These are phyloP conservation scores for Zymoseptoria tritici DNA, from an alignment of 2,329 filamentous ascomycete species.

Conservation along the genomic window DNA sequence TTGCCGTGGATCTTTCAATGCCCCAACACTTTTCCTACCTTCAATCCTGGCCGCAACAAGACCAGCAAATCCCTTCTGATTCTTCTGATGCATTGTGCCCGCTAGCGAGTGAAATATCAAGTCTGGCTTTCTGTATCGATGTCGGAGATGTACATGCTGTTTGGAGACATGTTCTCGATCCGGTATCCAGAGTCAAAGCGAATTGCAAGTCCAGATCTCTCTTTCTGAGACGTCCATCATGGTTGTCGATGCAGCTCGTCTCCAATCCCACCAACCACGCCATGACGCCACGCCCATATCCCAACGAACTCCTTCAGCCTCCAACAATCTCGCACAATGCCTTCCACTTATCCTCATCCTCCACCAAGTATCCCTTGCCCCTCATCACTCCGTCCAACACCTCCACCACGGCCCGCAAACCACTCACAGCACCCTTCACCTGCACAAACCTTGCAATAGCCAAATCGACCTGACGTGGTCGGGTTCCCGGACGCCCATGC, in stretches of 20 bases:
- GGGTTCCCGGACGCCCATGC: slow-evolving; percentile 52
- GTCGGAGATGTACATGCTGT: background rate
- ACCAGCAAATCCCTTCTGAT: background rate
- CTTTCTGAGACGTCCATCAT: background rate
- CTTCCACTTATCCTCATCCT: slow-evolving; percentile 42
- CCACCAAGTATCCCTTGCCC: slow-evolving; percentile 58
- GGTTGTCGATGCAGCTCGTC: background rate
- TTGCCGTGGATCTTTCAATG: background rate
- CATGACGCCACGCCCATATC: background rate
- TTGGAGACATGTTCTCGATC: background rate
- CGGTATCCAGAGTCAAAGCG: background rate
- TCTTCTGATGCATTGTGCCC: background rate
- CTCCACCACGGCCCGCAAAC: slow-evolving; percentile 76
- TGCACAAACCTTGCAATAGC: slow-evolving; percentile 82
- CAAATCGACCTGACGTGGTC: slow-evolving; percentile 55
- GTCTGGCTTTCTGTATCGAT: background rate
- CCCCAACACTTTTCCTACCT: background rate
- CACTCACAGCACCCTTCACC: slow-evolving; percentile 83
- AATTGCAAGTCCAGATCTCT: background rate
- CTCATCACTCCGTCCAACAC: slow-evolving; percentile 64
- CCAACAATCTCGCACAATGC: slow-evolving; percentile 37
- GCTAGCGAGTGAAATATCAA: background rate
- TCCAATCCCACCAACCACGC: background rate
- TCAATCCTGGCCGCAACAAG: background rate
- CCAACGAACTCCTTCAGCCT: slow-evolving; percentile 9